These are phyloP conservation scores for Holtermannia corniformis DNA, from an alignment of 768 basidiomycete genomes.

Conservation along the genomic window DNA sequence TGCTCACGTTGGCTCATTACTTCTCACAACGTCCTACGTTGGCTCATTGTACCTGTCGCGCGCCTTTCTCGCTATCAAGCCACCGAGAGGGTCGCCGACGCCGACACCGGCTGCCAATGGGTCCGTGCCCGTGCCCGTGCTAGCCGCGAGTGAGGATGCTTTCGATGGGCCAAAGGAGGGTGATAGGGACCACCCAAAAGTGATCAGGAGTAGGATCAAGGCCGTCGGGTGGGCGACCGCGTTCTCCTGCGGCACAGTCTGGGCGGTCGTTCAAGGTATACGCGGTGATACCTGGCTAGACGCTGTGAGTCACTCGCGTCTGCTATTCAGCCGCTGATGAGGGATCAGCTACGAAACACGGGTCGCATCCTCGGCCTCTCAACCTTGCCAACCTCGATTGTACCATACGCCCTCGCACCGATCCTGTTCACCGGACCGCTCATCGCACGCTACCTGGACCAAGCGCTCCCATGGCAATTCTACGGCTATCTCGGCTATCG, in stretches of 20 bases:
- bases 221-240: conserved; percentile 60
- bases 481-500: conserved; percentile 43
- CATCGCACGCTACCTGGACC: conserved; percentile 45
- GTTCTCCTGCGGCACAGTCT: conserved; percentile 51
- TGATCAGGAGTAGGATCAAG: conserved; percentile 67
- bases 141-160: neutral
- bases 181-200: conserved; percentile 64
- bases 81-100: too few relatives aligned
- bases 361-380: neutral
- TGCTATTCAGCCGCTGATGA: neutral
- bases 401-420: conserved; percentile 59
- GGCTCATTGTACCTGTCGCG: conserved; percentile 67
- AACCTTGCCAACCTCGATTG: neutral
- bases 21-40: conserved; percentile 63
- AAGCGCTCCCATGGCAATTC: conserved; percentile 26
- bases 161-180: conserved; percentile 45
- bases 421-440: conserved; percentile 69
- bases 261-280: conserved; percentile 23
- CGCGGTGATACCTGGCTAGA: conserved; percentile 12
- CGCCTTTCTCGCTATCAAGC: conserved; percentile 44
- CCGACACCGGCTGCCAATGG: too few relatives aligned
- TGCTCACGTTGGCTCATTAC: conserved; percentile 52
- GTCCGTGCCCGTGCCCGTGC: neutral
- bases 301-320: conserved; percentile 8
- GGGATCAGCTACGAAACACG: conserved; percentile 9